Evolutionary conservation across 768 basidiomycete species (phyloP).

Genomic region (Gymnopilus junonius): DNA sequence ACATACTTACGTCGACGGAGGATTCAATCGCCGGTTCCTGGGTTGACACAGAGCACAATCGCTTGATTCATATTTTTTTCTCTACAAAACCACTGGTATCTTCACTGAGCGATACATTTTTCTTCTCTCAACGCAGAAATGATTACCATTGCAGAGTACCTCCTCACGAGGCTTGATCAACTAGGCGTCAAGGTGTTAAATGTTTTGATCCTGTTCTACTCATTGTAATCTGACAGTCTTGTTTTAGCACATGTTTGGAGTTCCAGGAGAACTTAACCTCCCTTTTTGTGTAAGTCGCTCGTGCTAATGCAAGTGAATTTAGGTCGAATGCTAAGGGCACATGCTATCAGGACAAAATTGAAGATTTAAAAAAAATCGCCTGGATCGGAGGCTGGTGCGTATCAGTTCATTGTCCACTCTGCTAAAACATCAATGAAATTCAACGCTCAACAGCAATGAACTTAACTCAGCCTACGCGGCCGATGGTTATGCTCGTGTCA

Average conservation of each 20-base stretch:
- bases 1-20: background rate
- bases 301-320: background rate
- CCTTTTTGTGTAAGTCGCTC: constrained; percentile 50
- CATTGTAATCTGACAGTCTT: background rate
- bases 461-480: constrained; percentile 90
- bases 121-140: background rate
- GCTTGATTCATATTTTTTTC: too few species aligned
- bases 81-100: background rate
- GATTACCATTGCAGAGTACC: constrained; percentile 9
- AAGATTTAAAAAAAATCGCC: constrained; percentile 69
- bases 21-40: background rate
- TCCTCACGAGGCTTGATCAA: constrained; percentile 7
- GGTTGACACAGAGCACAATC: background rate
- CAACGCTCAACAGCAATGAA: constrained; percentile 60
- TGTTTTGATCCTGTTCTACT: background rate
- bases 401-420: background rate
- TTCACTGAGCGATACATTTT: background rate
- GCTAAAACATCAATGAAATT: background rate
- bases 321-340: background rate
- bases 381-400: constrained; percentile 85
- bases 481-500: constrained; percentile 87
- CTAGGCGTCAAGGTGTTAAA: constrained; percentile 11
- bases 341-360: constrained; percentile 67
- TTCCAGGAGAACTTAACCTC: constrained; percentile 84
- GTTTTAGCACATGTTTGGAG: constrained; percentile 59